Percentiles rank a stretch among this genome's conserved stretches.
These are phyloP conservation scores for Setaria viridis DNA, from an alignment of 202 grass and related monocot species.

Conservation along the genomic window DNA sequence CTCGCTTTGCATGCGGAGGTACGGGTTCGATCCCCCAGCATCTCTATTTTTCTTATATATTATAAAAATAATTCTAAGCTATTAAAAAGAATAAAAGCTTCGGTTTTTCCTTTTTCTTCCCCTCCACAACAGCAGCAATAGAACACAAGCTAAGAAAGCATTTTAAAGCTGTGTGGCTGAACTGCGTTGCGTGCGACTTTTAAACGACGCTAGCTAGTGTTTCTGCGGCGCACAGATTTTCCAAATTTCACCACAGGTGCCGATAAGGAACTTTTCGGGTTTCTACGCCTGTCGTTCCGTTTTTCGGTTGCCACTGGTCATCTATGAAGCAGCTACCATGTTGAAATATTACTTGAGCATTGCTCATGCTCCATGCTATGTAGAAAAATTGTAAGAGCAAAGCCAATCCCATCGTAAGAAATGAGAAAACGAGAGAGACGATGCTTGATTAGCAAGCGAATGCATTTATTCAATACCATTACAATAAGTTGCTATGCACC, in stretches of 20 bases:
- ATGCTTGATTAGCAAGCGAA: not conserved
- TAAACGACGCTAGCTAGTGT: too few relatives aligned
- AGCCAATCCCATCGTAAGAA: not conserved
- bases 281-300: not conserved
- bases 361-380: not conserved
- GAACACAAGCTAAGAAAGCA: too few relatives aligned
- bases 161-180: too few relatives aligned
- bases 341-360: not conserved
- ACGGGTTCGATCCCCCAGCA: constrained; percentile 94
- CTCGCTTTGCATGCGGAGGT: constrained; percentile 99
- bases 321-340: not conserved
- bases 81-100: not conserved
- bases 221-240: not conserved
- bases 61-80: too few relatives aligned
- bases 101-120: not conserved
- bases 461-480: not conserved
- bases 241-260: not conserved
- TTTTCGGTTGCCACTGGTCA: not conserved
- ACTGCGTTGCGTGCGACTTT: not conserved
- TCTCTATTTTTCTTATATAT: constrained; percentile 48
- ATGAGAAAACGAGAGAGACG: not conserved
- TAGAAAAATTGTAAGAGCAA: not conserved
- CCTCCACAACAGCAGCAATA: not conserved
- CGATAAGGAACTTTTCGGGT: not conserved
- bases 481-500: too few relatives aligned